Base-by-base conservation (phyloP, 1,139 yeast species). In the Geotrichum macrosporum region DNA sequence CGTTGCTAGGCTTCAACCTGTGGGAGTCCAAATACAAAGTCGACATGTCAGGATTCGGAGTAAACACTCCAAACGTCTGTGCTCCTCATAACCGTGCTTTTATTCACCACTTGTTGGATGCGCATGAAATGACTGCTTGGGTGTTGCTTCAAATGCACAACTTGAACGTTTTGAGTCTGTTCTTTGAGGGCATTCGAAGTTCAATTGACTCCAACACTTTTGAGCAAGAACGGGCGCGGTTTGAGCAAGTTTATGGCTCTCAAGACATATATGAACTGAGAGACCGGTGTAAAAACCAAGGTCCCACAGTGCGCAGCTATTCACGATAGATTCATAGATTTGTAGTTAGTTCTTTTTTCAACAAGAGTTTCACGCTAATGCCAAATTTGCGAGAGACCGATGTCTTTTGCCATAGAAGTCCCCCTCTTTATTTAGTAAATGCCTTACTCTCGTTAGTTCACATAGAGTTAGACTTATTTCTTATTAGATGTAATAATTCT, bases 121-220 rank as follows among this genome's bases (percentile, higher is more conserved):
- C 73, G 4, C 56, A 57, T 22, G 74, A 70, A 52, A 70, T 70
- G 74, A 60, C 70, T 12, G 71, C 72, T 1, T 66, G 68, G 61
- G 70, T 70, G 29, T 52, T 68, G 9, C 57, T 70, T 30, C 72
- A 69, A 55, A 59, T 62, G 54, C 72, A 71, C 51, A 70, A 70
- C 50, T 41, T 63, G 30, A 52, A 53, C 20, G 62, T 64, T 0
- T 48, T 61, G 13, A 52, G 51, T 27, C 22, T 47, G 32, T 66
- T 69, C 42, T 65, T 70, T 46, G 52, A 49, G 4, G 69, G 63
- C 6, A 55, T 70, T 4, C 60, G 67, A 12, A 37, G 38, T 5
- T 51, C 68, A 4, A 59, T 70, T 18, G 56, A 48, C 13, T 39
- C 46, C 4, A 69, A 63, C 15, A 53, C 62, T 2, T 69, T 70